Percentiles rank a stretch among this genome's conserved stretches.
These are phyloP conservation scores for Protomyces arabidopsidicola DNA, from an alignment of 1,139 yeast genomes.

Conservation along the genomic window DNA sequence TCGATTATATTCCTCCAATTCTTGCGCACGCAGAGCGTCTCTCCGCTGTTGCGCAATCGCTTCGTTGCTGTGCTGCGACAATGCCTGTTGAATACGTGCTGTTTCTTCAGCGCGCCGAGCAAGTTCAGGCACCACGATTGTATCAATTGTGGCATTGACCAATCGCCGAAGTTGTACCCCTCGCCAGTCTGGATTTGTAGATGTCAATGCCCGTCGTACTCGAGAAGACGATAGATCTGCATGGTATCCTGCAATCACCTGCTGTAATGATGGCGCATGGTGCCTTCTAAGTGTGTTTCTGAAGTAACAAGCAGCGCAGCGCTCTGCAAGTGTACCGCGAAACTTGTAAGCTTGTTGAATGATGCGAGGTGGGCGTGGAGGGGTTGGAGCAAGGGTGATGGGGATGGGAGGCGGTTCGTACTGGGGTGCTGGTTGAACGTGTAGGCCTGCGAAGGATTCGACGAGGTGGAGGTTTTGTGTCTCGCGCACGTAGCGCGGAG, in stretches of 20 bases:
- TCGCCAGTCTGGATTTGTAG: not conserved
- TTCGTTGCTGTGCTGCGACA: not conserved
- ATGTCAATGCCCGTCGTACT: not conserved
- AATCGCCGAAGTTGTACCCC: not conserved
- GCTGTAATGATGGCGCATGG: not conserved
- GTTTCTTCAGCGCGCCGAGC: conserved; percentile 3
- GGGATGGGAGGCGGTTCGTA: not conserved
- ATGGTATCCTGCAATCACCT: conserved; percentile 1
- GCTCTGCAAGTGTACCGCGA: conserved; percentile 1
- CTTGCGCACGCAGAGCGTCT: not conserved
- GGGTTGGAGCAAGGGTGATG: not conserved
- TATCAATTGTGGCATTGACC: conserved; percentile 14
- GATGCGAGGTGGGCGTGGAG: not conserved
- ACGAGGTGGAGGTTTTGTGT: not conserved
- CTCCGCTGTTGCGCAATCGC: not conserved
- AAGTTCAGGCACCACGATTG: conserved; percentile 11
- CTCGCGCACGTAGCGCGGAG: conserved; percentile 1
- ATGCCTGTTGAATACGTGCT: not conserved
- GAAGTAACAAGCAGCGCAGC: conserved; percentile 9
- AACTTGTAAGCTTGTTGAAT: not conserved
- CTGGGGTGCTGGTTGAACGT: conserved; percentile 6
- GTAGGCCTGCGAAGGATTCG: conserved; percentile 4
- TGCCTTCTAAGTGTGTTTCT: not conserved
- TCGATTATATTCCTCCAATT: not conserved
- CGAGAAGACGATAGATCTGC: not conserved